A percentile compares a stretch with the other conserved stretches of the same genome.
phyloP scores from a whole-genome alignment of 176 grass and related monocot genomes.

The Musa troglodytarum region DNA sequence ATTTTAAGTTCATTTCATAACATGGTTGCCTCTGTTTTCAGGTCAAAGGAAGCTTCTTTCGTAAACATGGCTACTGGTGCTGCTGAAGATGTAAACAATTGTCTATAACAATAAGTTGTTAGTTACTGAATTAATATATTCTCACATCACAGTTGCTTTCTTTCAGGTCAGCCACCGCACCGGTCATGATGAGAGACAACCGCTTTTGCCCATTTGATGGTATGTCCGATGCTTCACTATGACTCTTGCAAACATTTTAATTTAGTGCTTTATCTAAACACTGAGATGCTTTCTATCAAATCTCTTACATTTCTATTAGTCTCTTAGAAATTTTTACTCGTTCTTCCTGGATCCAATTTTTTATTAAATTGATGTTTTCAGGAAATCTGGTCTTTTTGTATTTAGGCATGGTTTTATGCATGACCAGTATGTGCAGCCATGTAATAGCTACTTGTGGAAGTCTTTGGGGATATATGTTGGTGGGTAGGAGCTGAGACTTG shows the following conservation, averaged over 20 bases:
- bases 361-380: too few species aligned
- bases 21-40: constrained; percentile 25
- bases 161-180: constrained; percentile 57
- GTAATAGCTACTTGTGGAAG: too few species aligned
- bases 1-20: not conserved
- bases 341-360: too few species aligned
- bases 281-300: not conserved
- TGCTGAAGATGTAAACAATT: constrained; percentile 56
- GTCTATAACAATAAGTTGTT: constrained; percentile 10
- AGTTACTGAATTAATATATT: not conserved
- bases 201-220: constrained; percentile 64
- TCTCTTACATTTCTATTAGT: not conserved
- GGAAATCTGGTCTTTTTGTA: too few species aligned
- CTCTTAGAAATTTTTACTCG: not conserved
- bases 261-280: not conserved
- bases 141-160: constrained; percentile 1
- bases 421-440: too few species aligned
- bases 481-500: too few species aligned
- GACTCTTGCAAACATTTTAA: not conserved
- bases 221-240: constrained; percentile 31
- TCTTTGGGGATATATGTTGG: too few species aligned
- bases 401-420: too few species aligned
- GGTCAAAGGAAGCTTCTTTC: constrained; percentile 66
- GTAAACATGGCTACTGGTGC: constrained; percentile 91
- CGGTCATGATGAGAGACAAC: constrained; percentile 67